These are phyloP conservation scores for Brassica carinata DNA, from an alignment of 345 rosid genomes.

Conservation along the genomic window DNA sequence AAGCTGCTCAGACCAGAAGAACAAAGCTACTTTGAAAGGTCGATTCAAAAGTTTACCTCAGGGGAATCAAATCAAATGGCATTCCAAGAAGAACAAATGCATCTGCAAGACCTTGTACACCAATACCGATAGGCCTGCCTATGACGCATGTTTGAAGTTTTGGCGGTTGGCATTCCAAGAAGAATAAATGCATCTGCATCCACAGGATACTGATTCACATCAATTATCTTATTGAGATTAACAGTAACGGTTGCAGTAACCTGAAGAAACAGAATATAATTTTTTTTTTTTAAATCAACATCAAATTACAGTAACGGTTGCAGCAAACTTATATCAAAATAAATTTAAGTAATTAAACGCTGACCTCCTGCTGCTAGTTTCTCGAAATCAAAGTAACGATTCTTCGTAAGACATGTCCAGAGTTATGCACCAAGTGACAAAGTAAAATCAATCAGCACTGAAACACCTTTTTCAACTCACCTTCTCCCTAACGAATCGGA, in stretches of 20 bases:
- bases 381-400: constrained; percentile 83
- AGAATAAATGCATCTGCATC: constrained; percentile 34
- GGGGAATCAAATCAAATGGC: constrained; percentile 90
- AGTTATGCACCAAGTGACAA: neutral
- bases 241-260: constrained; percentile 63
- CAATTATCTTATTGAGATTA: constrained; percentile 82
- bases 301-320: neutral
- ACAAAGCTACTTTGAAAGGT: neutral
- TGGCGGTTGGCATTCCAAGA: constrained; percentile 48
- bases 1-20: constrained; percentile 22
- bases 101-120: constrained; percentile 97
- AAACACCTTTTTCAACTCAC: constrained; percentile 40
- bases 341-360: constrained; percentile 8
- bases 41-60: constrained; percentile 50
- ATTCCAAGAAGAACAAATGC: constrained; percentile 85
- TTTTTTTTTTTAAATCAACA: neutral
- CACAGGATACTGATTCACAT: constrained; percentile 89
- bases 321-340: neutral
- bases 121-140: constrained; percentile 97
- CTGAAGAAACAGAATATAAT: constrained; percentile 38
- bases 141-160: constrained; percentile 72
- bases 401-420: constrained; percentile 28
- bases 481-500: constrained; percentile 75
- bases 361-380: constrained; percentile 73
- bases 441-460: neutral